A percentile compares a stretch with the other conserved stretches of the same genome.
phyloP scores from a whole-genome alignment of 768 basidiomycete species.

The Suillus plorans region DNA sequence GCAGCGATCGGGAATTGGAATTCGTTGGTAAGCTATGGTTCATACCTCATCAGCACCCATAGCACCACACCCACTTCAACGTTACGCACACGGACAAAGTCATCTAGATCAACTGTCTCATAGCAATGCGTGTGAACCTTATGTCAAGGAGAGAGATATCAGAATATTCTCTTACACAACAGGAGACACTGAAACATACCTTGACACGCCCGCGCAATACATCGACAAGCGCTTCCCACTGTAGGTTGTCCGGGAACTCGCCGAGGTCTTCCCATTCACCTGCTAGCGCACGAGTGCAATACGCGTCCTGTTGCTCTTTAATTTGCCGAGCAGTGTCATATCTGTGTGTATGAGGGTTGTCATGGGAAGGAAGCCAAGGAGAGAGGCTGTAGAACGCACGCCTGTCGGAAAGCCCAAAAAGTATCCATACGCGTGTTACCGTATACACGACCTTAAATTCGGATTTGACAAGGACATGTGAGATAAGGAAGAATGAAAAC shows the following conservation, averaged over 20 bases:
- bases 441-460: conserved; percentile 26
- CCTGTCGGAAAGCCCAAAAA: conserved; percentile 53
- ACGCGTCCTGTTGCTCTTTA: conserved; percentile 54
- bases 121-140: conserved; percentile 44
- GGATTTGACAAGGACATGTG: background rate
- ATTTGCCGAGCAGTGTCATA: conserved; percentile 56
- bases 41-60: background rate
- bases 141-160: background rate
- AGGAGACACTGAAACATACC: conserved; percentile 23
- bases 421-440: conserved; percentile 45
- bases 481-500: background rate
- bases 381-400: conserved; percentile 27
- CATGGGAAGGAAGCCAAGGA: background rate
- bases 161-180: background rate
- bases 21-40: conserved; percentile 77
- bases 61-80: background rate
- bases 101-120: conserved; percentile 66
- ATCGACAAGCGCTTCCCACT: conserved; percentile 80
- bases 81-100: conserved; percentile 57
- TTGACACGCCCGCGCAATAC: conserved; percentile 87
- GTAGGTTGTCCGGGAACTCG: conserved; percentile 66
- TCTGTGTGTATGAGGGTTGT: conserved; percentile 19
- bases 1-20: conserved; percentile 83
- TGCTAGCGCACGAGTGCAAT: conserved; percentile 43
- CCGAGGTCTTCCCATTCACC: conserved; percentile 41